A percentile compares a stretch with the other conserved stretches of the same genome.
Evolutionary conservation across 805 yeast genomes (phyloP).

Genomic region (Naumovozyma dairenensis): DNA sequence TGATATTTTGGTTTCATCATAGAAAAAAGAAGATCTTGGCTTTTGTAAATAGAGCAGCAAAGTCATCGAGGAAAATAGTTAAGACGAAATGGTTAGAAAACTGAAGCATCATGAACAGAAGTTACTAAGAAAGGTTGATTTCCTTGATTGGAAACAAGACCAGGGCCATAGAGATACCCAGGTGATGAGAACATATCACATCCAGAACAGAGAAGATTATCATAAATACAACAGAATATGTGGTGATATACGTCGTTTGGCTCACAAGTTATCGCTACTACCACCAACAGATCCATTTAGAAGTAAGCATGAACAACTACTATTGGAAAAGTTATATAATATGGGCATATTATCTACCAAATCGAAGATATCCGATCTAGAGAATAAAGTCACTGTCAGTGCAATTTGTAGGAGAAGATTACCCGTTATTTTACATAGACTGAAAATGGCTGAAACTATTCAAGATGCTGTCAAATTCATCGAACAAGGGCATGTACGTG

Average conservation of each 20-base stretch:
- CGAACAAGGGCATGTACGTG: constrained; percentile 96
- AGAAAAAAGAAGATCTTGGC: background rate
- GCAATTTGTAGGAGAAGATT: constrained; percentile 87
- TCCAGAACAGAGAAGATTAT: constrained; percentile 92
- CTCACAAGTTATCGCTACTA: constrained; percentile 73
- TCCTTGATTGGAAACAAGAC: constrained; percentile 96
- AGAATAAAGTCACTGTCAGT: constrained; percentile 84
- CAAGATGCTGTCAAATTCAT: constrained; percentile 83
- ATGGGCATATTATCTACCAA: constrained; percentile 88
- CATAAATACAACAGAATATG: constrained; percentile 88
- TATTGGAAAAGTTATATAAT: constrained; percentile 75
- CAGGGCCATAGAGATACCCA: constrained; percentile 92
- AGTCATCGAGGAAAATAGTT: background rate
- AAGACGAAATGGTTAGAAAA: constrained; percentile 59
- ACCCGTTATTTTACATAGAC: constrained; percentile 88
- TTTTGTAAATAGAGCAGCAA: background rate
- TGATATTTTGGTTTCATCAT: background rate
- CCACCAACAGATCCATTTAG: constrained; percentile 84
- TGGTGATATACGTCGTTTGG: constrained; percentile 82
- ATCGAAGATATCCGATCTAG: constrained; percentile 84
- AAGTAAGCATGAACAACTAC: constrained; percentile 74
- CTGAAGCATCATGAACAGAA: constrained; percentile 93
- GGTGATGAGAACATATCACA: constrained; percentile 89
- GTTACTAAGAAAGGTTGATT: constrained; percentile 88
- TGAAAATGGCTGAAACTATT: constrained; percentile 86